Evolutionary conservation across 169 alveolate genomes (phyloP).

Genomic region (Prorocentrum cordatum): DNA sequence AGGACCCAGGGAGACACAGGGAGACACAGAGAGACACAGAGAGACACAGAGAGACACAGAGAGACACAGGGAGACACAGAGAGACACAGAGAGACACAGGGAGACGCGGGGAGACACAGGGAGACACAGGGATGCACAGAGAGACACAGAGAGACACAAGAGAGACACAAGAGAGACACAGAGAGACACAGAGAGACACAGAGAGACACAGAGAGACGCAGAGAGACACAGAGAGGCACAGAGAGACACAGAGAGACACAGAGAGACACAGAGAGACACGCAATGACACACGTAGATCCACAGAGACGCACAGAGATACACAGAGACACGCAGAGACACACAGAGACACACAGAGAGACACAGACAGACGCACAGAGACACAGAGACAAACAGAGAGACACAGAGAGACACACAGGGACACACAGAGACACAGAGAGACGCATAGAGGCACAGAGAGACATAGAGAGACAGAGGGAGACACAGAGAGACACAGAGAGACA

Average conservation of each 20-base stretch:
- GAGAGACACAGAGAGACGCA: neutral
- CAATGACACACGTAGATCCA: neutral
- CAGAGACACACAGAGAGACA: conserved; percentile 4
- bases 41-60: neutral
- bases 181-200: neutral
- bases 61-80: neutral
- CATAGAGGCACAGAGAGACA: conserved; percentile 5
- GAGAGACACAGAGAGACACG: neutral
- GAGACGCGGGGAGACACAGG: neutral
- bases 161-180: neutral
- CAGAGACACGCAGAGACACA: neutral
- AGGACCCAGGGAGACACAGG: neutral
- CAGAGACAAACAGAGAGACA: conserved; percentile 4
- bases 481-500: neutral
- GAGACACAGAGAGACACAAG: neutral
- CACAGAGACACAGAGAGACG: neutral
- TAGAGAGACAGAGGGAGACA: neutral
- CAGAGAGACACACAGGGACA: conserved; percentile 5
- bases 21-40: neutral
- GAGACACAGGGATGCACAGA: neutral
- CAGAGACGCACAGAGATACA: neutral
- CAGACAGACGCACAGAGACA: neutral
- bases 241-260: neutral
- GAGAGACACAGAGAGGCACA: neutral
- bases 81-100: neutral